Conservation (phyloP, 495 filamentous ascomycete species). For the Pseudoneurospora amorphoporcata region DNA sequence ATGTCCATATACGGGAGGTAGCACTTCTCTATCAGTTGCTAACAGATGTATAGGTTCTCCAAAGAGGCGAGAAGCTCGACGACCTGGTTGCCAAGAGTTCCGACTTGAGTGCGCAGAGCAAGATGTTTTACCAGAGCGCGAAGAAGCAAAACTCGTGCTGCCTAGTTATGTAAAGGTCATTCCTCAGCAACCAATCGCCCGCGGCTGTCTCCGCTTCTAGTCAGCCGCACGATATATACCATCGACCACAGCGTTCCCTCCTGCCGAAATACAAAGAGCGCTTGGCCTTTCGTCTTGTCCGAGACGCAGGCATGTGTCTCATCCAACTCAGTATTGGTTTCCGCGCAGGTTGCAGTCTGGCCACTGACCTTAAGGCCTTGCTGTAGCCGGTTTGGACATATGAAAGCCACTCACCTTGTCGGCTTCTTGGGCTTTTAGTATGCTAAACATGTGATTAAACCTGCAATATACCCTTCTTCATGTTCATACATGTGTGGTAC, state of each 20-base stretch:
- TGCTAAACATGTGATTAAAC: background rate
- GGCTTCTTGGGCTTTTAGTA: background rate
- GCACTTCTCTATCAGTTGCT: background rate
- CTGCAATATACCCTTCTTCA: background rate
- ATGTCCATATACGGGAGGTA: background rate
- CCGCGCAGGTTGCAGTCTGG: background rate
- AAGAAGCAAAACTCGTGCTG: slow-evolving; percentile 98
- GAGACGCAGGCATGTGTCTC: background rate
- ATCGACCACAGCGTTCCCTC: background rate
- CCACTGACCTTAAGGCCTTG: background rate
- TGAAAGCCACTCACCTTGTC: background rate
- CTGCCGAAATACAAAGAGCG: background rate
- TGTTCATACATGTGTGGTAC: background rate
- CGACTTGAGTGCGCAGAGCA: slow-evolving; percentile 76
- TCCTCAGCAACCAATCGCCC: background rate
- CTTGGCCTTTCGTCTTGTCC: background rate
- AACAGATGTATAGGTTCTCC: slow-evolving; percentile 41
- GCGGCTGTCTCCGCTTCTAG: background rate
- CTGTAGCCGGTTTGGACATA: background rate
- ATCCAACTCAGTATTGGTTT: background rate
- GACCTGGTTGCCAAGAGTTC: slow-evolving; percentile 81
- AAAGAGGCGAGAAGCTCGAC: slow-evolving; percentile 87
- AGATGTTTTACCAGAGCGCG: slow-evolving; percentile 76
- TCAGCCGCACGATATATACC: background rate
- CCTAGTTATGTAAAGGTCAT: slow-evolving; percentile 53